Base-by-base conservation (phyloP, 2,329 filamentous ascomycete species). In the Phoma sp. region DNA sequence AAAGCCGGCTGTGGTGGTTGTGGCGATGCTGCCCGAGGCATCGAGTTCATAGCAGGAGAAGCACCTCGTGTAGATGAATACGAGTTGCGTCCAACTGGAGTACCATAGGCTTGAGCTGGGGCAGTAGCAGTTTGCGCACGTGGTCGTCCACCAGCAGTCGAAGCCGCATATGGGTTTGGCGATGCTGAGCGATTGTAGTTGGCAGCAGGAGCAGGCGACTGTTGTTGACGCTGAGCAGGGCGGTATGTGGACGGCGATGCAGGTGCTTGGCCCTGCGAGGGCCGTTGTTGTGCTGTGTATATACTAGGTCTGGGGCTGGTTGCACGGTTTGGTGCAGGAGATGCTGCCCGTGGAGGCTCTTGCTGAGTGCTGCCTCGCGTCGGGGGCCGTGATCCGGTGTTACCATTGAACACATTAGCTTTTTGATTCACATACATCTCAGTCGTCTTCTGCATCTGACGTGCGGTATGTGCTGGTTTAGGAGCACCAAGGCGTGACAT, bases 391-490 rank as follows among this genome's bases (percentile, higher is more conserved):
- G 87, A 82, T 35, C 56, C 56, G 77, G 79, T 51, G 72, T 62
- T 60, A 4, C 67, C 65, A 48, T 77, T 79, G 74, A 96, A 95
- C 80, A 97, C 88, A 68, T 84, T 92, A 38, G 91, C 85, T 2
- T 91, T 91, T 74, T 97, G 90, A 40, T 88, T 86, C 21, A 90
- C 86, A 69, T 94, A 97, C 75, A 92, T 92, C 67, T 96, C 89
- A 0, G 92, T 95, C 4, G 93, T 91, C 74, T 96, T 91, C 71
- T 96, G 91, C 96, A 99, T 99, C 43, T 95, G 91, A 60, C 89
- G 91, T 4, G 92, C 90, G 0, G 96, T 99, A 57, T 96, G 92
- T 1, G 95, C 95, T 2, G 94, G 92, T 55, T 94, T 89, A 2
- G 95, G 96, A 12, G 94, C 90, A 49, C 92, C 95, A 4, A 98